Evolutionary conservation across 2,329 filamentous ascomycete species (phyloP), one percentile per base, ranked within the genome.

Genomic region (Chrysoporthe austroafricana): DNA sequence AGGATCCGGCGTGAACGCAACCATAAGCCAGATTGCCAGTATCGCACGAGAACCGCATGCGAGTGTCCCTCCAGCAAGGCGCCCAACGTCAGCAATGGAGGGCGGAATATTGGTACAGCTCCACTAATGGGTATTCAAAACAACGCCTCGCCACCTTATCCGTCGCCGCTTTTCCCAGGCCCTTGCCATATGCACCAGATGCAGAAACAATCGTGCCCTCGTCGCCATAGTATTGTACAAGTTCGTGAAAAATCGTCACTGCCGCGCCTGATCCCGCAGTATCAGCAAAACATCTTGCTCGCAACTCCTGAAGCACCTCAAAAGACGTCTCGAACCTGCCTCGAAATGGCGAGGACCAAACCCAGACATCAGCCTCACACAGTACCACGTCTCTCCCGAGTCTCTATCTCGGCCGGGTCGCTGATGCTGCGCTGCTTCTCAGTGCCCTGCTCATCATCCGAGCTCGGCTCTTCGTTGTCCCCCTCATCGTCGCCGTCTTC

Each of bases 351-450:
- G 21, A 18, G 32, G 26, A 9, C 13, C 21, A 14, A 16, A 2
- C 5, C 34, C 18, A 34, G 14, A 21, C 39, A 36, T 8, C 46
- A 4, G 26, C 36, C 16, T 62, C 52, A 67, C 43, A 63, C 60
- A 36, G 65, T 67, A 4, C 58, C 65, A 21, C 65, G 57, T 32
- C 65, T 59, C 36, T 69, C 67, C 54, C 66, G 66, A 56, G 69
- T 66, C 64, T 74, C 73, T 6, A 74, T 68, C n/a, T 79, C 77
- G 3, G 76, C 72, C 39, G 79, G 79, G 43, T 81, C 79, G 56
- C 80, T 81, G 61, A 80, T 75, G 69, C 80, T 89, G 68, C 87
- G 79, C 74, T 88, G 87, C 69, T 86, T 80, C 75, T 87, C 87
- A 4, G 86, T 88, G 70, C 84, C 77, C 72, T 80, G 80, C 70